Evolutionary conservation across 1,284 basidiomycete genomes (phyloP).

Genomic region (Moniliella sp.): DNA sequence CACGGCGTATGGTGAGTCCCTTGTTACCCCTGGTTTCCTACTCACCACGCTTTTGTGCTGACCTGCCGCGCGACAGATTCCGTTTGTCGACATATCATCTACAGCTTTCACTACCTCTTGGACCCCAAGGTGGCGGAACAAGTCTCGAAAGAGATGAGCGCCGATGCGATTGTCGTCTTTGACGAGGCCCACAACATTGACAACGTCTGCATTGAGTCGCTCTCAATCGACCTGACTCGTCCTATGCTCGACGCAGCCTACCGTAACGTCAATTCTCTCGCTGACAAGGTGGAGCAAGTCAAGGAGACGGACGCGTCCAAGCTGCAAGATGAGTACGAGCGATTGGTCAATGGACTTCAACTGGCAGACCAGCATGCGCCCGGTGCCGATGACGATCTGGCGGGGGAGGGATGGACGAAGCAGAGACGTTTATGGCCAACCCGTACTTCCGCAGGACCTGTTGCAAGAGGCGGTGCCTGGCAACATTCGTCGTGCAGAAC

Average conservation of each 20-base stretch:
- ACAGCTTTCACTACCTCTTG: conserved; percentile 93
- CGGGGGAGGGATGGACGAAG: conserved; percentile 41
- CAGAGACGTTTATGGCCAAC: conserved; percentile 60
- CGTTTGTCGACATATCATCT: conserved; percentile 84
- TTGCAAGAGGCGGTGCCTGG: conserved; percentile 86
- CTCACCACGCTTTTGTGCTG: background rate
- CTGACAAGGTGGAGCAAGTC: conserved; percentile 88
- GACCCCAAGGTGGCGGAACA: conserved; percentile 98
- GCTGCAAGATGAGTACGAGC: conserved; percentile 90
- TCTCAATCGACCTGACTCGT: conserved; percentile 90
- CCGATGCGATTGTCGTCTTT: conserved; percentile 94
- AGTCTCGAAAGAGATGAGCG: conserved; percentile 88
- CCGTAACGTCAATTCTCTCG: conserved; percentile 64
- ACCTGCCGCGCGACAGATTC: conserved; percentile 65
- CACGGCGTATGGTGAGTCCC: conserved; percentile 65
- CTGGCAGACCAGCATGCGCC: no score
- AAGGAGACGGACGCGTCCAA: conserved; percentile 80
- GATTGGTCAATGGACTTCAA: conserved; percentile 80
- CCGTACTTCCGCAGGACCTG: conserved; percentile 88
- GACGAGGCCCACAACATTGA: conserved; percentile 99
- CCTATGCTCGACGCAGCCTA: conserved; percentile 92
- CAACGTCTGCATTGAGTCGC: conserved; percentile 95
- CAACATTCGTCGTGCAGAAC: conserved; percentile 92
- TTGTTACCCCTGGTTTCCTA: background rate
- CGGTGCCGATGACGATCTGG: no score